Conservation (phyloP, 2,329 filamentous ascomycete species). For the Drechslerella dactyloides region DNA sequence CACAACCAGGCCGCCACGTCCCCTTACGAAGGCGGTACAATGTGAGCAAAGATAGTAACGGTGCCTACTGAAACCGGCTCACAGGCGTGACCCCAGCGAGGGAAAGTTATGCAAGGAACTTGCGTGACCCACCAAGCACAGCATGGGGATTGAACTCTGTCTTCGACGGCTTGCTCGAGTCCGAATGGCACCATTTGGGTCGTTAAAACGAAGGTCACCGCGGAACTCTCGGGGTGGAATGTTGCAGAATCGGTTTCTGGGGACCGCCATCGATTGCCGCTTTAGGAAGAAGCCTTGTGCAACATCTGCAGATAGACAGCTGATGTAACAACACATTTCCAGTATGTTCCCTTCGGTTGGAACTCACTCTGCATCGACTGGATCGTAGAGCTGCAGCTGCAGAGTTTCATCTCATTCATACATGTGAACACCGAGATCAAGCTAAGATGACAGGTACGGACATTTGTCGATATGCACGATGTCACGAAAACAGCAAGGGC, state of each 20-base stretch:
- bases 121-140: too few relatives aligned
- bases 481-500: not conserved
- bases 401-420: not conserved
- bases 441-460: not conserved
- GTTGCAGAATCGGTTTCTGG: not conserved
- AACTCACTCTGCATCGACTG: not conserved
- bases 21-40: not conserved
- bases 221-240: not conserved
- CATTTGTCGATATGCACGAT: not conserved
- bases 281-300: conserved; percentile 8
- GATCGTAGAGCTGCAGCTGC: not conserved
- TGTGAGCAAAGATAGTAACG: not conserved
- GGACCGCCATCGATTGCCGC: not conserved
- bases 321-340: conserved; percentile 32
- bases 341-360: not conserved
- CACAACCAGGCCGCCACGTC: not conserved
- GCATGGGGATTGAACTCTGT: too few relatives aligned
- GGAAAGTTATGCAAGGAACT: not conserved
- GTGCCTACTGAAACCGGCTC: conserved; percentile 2
- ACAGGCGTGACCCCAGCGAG: not conserved
- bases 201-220: not conserved
- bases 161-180: too few relatives aligned
- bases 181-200: too few relatives aligned
- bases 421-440: not conserved
- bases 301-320: conserved; percentile 1